Evolutionary conservation across 2,329 filamentous ascomycete genomes (phyloP).

Genomic region (Lachnellula suecica): DNA sequence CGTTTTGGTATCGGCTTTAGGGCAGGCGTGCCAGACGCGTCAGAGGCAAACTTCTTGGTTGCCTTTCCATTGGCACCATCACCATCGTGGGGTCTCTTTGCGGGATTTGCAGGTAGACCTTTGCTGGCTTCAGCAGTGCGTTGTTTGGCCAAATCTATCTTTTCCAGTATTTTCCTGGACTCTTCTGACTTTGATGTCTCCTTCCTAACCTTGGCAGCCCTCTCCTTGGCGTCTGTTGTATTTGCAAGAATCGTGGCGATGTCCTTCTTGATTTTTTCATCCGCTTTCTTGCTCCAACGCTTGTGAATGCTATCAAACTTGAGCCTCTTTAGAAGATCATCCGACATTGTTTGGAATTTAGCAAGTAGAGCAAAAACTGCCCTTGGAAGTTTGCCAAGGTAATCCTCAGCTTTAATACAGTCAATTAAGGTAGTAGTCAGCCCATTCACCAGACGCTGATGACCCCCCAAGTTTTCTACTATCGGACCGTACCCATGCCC

Average conservation of each 20-base stretch:
- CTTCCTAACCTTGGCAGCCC: conserved; percentile 43
- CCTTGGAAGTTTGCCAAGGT: conserved; percentile 52
- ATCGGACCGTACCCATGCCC: conserved; percentile 54
- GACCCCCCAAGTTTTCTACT: conserved; percentile 56
- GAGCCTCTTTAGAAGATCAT: conserved; percentile 57
- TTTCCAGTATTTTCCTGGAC: conserved; percentile 26
- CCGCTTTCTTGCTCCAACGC: conserved; percentile 61
- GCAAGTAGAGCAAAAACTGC: conserved; percentile 60
- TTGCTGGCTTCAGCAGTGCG: conserved; percentile 19
- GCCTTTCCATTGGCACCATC: conserved; percentile 30
- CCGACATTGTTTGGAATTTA: conserved; percentile 57
- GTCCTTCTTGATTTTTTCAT: conserved; percentile 61
- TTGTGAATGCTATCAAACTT: conserved; percentile 66
- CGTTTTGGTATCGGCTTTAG: conserved; percentile 27
- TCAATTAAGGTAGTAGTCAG: conserved; percentile 54
- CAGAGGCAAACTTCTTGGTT: conserved; percentile 33
- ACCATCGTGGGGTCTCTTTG: conserved; percentile 33
- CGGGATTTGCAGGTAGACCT: conserved; percentile 13
- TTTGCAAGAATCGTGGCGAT: conserved; percentile 55
- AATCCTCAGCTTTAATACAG: conserved; percentile 52
- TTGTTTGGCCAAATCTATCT: conserved; percentile 24
- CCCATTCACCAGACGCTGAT: conserved; percentile 55
- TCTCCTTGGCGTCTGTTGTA: conserved; percentile 31
- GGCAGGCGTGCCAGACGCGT: conserved; percentile 26
- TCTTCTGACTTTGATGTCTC: conserved; percentile 30